Conservation (phyloP, 2,329 filamentous ascomycete species). For the Scedosporium minutisporum region DNA sequence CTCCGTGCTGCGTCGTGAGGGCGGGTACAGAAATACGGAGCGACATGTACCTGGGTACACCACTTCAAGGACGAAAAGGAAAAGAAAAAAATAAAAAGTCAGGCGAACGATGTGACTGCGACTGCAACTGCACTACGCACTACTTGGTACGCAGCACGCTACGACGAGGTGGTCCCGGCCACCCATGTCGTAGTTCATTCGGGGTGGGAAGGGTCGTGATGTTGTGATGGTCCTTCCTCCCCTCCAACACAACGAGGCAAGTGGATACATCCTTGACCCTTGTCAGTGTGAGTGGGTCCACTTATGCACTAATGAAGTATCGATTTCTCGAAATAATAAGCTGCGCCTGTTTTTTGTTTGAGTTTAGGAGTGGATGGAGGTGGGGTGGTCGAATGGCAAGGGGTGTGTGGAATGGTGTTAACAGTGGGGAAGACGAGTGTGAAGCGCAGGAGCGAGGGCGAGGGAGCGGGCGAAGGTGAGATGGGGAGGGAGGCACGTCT, state of each 20-base stretch:
- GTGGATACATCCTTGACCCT: constrained; percentile 4
- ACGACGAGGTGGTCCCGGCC: constrained; percentile 2
- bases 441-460: not conserved
- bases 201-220: constrained; percentile 2
- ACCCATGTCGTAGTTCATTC: constrained; percentile 6
- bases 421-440: not conserved
- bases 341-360: constrained; percentile 7
- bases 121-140: not conserved
- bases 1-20: not conserved
- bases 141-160: too few species aligned
- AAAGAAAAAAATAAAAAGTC: not conserved
- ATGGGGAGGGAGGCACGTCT: not conserved
- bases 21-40: not conserved
- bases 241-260: not conserved
- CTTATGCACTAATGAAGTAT: constrained; percentile 5
- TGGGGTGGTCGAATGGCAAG: not conserved
- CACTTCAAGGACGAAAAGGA: not conserved
- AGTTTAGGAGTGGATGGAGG: constrained; percentile 5
- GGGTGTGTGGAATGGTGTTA: not conserved
- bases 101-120: not conserved
- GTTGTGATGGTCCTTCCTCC: not conserved
- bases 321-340: constrained; percentile 4
- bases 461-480: not conserved
- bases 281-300: constrained; percentile 5
- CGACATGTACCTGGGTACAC: not conserved